Percentiles rank a stretch among this genome's conserved stretches.
Conservation (phyloP, 495 filamentous ascomycete species). For the Paragyromitra xinjiangensis region DNA sequence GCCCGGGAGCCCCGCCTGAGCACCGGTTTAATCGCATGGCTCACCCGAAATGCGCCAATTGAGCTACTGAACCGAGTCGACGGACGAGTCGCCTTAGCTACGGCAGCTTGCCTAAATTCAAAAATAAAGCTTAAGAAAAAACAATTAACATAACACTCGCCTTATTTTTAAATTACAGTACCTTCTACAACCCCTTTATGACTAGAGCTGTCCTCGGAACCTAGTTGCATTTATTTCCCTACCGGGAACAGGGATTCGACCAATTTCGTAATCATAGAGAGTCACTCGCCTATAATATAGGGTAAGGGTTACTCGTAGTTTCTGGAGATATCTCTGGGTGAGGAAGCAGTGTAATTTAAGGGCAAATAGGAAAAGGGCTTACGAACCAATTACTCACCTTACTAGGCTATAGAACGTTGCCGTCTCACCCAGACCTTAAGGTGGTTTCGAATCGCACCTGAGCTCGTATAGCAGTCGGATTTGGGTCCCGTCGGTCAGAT, state of each 20-base stretch:
- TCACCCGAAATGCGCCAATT: neutral
- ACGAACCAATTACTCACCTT: neutral
- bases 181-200: neutral
- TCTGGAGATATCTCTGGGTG: no score
- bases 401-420: neutral
- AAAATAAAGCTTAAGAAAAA: neutral
- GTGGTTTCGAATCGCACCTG: neutral
- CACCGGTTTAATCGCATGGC: neutral
- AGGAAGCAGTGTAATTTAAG: no score
- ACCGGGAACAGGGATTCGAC: no score
- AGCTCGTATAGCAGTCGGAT: neutral
- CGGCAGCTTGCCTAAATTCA: neutral
- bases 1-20: neutral
- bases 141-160: neutral
- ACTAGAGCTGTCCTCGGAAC: neutral
- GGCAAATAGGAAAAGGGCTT: no score
- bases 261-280: neutral
- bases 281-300: neutral
- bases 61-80: neutral
- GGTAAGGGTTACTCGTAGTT: neutral
- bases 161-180: neutral
- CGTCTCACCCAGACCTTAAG: neutral
- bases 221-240: no score
- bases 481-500: conserved; percentile 6
- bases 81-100: neutral